Evolutionary conservation across 176 grass and related monocot genomes (phyloP).

Genomic region (Triticum dicoccoides): DNA sequence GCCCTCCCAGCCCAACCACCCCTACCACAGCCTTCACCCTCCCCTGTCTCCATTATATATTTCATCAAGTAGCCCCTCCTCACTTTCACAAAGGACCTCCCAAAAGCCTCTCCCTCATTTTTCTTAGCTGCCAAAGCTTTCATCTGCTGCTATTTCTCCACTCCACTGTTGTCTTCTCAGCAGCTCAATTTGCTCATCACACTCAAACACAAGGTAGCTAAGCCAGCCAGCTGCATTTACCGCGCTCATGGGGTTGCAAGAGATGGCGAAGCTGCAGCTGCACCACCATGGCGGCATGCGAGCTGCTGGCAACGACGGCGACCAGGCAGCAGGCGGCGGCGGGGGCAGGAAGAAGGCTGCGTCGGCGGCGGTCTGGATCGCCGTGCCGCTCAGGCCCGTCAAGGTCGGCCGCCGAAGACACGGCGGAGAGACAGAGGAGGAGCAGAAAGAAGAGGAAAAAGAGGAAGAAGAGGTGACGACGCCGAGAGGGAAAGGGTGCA

Average conservation of each 20-base stretch:
- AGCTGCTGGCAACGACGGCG: background rate
- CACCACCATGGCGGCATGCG: background rate
- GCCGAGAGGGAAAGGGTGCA: conserved; percentile 37
- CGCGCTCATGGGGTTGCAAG: conserved; percentile 23
- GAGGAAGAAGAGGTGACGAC: conserved; percentile 30
- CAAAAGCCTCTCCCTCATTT: background rate
- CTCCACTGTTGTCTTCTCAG: background rate
- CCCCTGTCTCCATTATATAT: background rate
- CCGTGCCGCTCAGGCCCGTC: conserved; percentile 23
- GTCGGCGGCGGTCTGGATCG: background rate
- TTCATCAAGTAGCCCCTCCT: background rate
- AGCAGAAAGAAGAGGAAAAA: background rate
- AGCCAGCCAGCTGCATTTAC: background rate
- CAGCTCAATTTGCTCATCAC: background rate
- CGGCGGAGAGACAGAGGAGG: no score
- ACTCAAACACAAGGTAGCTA: background rate
- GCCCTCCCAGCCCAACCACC: background rate
- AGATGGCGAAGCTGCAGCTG: conserved; percentile 15
- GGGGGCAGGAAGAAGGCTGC: background rate
- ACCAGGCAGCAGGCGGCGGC: background rate
- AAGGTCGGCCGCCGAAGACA: conserved; percentile 25
- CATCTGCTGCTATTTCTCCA: background rate
- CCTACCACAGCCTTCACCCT: background rate
- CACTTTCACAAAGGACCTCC: background rate
- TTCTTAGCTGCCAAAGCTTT: background rate